Base-by-base conservation (phyloP, 257 asterid genomes). In the Salvia rosmarinus region DNA sequence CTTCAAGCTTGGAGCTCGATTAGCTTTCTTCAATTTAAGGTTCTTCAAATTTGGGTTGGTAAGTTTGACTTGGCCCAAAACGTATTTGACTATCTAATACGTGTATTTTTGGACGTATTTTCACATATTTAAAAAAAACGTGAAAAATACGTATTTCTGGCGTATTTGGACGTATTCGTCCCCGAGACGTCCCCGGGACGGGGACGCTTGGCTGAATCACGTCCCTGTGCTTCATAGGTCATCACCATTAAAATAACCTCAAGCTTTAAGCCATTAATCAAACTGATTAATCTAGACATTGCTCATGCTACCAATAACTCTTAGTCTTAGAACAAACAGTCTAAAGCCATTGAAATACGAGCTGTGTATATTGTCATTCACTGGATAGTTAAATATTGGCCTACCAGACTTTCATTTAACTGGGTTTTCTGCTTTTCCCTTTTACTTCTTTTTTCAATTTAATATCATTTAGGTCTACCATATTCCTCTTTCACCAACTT, bases 381-480 rank as follows among this genome's bases (percentile, higher is more conserved):
- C 20, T 7, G 50, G 67, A 16, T 57, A 71, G 73, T 21, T 32
- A 61, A 58, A 43, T 34, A 37, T 23, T 43, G 44, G 62, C 47
- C 70, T 19, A 56, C 34, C 52, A n/a, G 46, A 23, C 12, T 28
- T 39, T 13, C 28, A 32, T 51, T 60, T 43, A 49, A 71, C 6
- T 37, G 21, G 44, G 30, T 21, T 52, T 0, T 13, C 20, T 47
- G 25, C 73, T 58, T 10, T 70, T 20, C 16, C 28, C 37, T 43
- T n/a, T 52, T 1, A 68, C n/a, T 32, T n/a, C 14, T 52, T 68
- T 44, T 46, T 46, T 50, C 44, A 37, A 40, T 9, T 67, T 49
- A 30, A 44, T 25, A 64, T 51, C 72, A 75, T 35, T 70, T 50
- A 54, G 20, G 14, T 6, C 59, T 46, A 67, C 55, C 19, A 63